Evolutionary conservation across 345 rosid species (phyloP).

Genomic region (Populus deltoides): DNA sequence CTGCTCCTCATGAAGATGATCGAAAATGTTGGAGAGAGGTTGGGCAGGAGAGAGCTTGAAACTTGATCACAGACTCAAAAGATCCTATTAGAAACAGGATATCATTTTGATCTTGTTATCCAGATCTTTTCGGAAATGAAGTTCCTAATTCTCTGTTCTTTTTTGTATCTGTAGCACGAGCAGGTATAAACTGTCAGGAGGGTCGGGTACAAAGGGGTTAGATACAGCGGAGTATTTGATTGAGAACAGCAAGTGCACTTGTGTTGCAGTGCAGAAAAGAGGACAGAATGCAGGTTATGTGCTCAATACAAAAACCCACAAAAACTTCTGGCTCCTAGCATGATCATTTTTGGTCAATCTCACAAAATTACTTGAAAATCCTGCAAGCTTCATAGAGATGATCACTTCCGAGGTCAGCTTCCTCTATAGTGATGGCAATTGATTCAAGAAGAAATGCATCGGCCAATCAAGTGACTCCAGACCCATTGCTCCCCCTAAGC

Average conservation of each 20-base stretch:
- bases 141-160: background rate
- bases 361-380: background rate
- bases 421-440: background rate
- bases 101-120: background rate
- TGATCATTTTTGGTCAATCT: conserved; percentile 18
- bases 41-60: background rate
- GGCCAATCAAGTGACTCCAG: background rate
- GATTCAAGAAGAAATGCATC: background rate
- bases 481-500: background rate
- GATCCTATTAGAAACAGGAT: background rate
- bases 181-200: conserved; percentile 48
- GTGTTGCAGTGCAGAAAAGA: conserved; percentile 78
- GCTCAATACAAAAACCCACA: conserved; percentile 77
- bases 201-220: conserved; percentile 47
- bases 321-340: conserved; percentile 93
- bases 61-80: background rate
- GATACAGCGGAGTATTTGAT: conserved; percentile 84
- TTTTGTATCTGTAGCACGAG: background rate
- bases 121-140: background rate
- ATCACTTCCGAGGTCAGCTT: background rate
- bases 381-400: background rate
- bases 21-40: background rate
- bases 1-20: background rate
- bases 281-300: conserved; percentile 86
- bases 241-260: conserved; percentile 72